Evolutionary conservation across 495 filamentous ascomycete genomes (phyloP).

Genomic region (Penicillium cataractarum): DNA sequence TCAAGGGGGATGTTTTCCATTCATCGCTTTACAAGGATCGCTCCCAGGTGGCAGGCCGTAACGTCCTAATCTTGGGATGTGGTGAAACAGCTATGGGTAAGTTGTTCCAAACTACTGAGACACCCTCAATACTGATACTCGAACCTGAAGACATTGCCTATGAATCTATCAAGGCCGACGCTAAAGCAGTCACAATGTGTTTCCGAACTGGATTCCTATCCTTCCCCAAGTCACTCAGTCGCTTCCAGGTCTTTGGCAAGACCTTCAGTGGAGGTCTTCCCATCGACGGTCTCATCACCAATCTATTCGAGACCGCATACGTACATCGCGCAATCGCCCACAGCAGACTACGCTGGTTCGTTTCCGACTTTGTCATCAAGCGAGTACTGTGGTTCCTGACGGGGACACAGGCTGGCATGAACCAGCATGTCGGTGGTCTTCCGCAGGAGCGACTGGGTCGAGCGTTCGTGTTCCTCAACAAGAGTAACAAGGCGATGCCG

Average conservation of each 20-base stretch:
- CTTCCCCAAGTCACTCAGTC: slow-evolving; percentile 22
- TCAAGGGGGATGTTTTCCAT: slow-evolving; percentile 24
- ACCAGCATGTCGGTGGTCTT: slow-evolving; percentile 23
- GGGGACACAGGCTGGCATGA: slow-evolving; percentile 23
- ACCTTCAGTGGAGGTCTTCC: slow-evolving; percentile 22
- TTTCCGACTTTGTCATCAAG: slow-evolving; percentile 24
- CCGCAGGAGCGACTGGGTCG: slow-evolving; percentile 18
- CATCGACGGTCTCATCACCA: slow-evolving; percentile 23
- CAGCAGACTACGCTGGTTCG: slow-evolving; percentile 19
- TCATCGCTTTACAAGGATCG: slow-evolving; percentile 23
- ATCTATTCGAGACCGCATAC: slow-evolving; percentile 24
- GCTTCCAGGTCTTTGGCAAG: slow-evolving; percentile 22
- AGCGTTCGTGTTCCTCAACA: slow-evolving; percentile 24
- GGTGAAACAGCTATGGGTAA: slow-evolving; percentile 27
- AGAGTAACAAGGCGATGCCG: slow-evolving; percentile 26
- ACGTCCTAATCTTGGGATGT: slow-evolving; percentile 19
- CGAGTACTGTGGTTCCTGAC: slow-evolving; percentile 21
- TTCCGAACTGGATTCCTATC: slow-evolving; percentile 25
- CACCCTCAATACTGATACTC: neutral
- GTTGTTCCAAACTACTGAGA: neutral
- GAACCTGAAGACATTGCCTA: slow-evolving; percentile 21
- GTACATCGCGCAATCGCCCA: slow-evolving; percentile 20
- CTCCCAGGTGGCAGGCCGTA: slow-evolving; percentile 18
- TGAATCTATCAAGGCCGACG: slow-evolving; percentile 24
- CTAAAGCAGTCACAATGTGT: slow-evolving; percentile 24